phyloP scores from a whole-genome alignment of 192 early-diverging fungal species.

The Mortierella alpina region DNA sequence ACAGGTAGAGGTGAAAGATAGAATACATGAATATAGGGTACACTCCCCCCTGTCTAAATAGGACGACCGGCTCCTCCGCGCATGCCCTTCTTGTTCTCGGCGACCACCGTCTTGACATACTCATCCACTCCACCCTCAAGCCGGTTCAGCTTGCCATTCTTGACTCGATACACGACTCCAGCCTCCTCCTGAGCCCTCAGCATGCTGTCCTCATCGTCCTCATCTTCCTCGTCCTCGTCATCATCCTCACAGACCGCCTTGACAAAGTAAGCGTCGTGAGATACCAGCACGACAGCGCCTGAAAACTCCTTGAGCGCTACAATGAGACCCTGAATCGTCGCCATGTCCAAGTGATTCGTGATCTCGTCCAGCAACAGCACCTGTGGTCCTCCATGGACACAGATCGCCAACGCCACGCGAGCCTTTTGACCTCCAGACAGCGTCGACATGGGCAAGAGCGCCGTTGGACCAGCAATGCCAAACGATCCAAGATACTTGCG shows the following conservation, averaged over 20 bases:
- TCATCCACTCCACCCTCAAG: conserved; percentile 76
- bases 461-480: conserved; percentile 76
- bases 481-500: conserved; percentile 82
- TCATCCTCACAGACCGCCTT: conserved; percentile 67
- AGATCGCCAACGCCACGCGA: conserved; percentile 79
- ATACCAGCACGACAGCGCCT: conserved; percentile 85
- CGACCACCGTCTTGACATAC: conserved; percentile 61
- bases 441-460: conserved; percentile 65
- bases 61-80: conserved; percentile 41
- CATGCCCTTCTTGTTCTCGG: conserved; percentile 56
- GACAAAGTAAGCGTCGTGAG: conserved; percentile 91
- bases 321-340: conserved; percentile 81
- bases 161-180: conserved; percentile 59
- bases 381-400: conserved; percentile 74
- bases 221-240: conserved; percentile 28
- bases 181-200: conserved; percentile 37
- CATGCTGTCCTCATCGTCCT: conserved; percentile 35
- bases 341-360: conserved; percentile 92
- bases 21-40: not conserved
- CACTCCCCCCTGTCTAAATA: conserved; percentile 2
- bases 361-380: conserved; percentile 83
- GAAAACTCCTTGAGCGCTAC: conserved; percentile 75
- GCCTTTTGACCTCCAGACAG: conserved; percentile 88
- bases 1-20: not conserved
- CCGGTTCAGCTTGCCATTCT: conserved; percentile 58